Base-by-base conservation (phyloP, 202 grass and related monocot genomes). In the Bolboschoenoplectus hybrid region DNA sequence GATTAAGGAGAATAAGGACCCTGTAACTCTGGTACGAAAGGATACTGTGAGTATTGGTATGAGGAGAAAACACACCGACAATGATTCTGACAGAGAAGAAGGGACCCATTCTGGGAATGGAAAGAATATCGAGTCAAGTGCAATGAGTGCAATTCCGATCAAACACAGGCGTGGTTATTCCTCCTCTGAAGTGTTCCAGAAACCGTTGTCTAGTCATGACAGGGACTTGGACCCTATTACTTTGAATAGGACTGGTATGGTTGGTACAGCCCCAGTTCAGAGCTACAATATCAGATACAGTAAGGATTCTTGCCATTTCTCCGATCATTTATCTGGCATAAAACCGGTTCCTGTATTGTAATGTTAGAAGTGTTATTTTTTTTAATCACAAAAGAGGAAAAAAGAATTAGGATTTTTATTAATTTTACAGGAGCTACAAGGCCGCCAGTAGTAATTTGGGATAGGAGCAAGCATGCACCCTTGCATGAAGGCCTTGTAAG, bases 21-120 rank as follows among this genome's bases (percentile, higher is more conserved):
- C 64, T 5, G 16, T 34, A 69, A 13, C 46, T 19, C 49, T 32
- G 32, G 50, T 88, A 62, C 71, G 58, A 47, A 86, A 65, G 72
- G 16, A 20, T 63, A 77, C 41, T 55, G n/a, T 68, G 65, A 67
- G 84, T 45, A 50, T 86, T 47, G 84, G 74, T 80, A 69, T 39
- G 14, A 47, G 81, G 26, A 84, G 81, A 84, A 84, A 84, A 7
- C 63, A 84, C 32, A 84, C 49, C 0, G 63, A 53, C 80, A 81
- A 91, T 82, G 89, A 72, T 81, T 91, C 85, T 86, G 72, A 91
- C 49, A 67, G 46, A 86, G 88, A 81, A 70, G 85, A 86, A 40
- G 68, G 44, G 76, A 53, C 74, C 85, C 67, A 56, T 16, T 40
- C 71, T 35, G 51, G 55, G 55, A 86, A 67, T 53, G 87, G 49